Base-by-base conservation (phyloP, 257 asterid genomes). In the Linderniella brevidens region DNA sequence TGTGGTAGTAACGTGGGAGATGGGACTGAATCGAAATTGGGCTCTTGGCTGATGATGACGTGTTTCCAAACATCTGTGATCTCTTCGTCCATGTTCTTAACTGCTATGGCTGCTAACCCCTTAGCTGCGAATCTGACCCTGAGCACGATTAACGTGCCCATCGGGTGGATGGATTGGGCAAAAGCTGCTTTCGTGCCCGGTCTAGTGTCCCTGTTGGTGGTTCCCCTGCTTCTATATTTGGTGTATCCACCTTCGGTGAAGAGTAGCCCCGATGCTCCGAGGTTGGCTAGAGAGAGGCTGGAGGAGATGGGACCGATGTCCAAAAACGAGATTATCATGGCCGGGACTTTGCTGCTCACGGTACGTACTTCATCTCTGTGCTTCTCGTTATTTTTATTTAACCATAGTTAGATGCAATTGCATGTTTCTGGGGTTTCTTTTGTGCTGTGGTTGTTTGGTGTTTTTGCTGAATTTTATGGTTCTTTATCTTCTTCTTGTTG, bases 121-220 rank as follows among this genome's bases (percentile, higher is more conserved):
- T 59, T 88, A 77, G 87, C 93, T 1, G 98, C 94, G 9, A 88
- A 76, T 58, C 67, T 88, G 67, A 88, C 98, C 0, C 52, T 61
- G 7, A 74, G 46, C 52, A 84, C 98, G 0, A 88, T 88, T 5
- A 69, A 67, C 66, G 61, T 74, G 63, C 54, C 79, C 0, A 80
- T 88, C 55, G 87, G 85, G 17, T 88, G 96, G 98, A 81, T 88
- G 98, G 98, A 88, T 69, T 88, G 98, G 98, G 96, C 98, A 35
- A 81, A 85, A 76, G 98, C 96, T 12, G 98, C 98, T 5, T 60
- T 88, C n/a, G 94, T 88, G 18, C 96, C 96, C 0, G 96, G 96
- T 17, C 49, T 88, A 61, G 81, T 78, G 20, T 84, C 96, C 0
- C 62, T 88, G 60, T 14, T 77, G 12, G 93, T 88, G 19, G 98